Conservation (phyloP, 441 rosid genomes). For the Brassica hybrid region DNA sequence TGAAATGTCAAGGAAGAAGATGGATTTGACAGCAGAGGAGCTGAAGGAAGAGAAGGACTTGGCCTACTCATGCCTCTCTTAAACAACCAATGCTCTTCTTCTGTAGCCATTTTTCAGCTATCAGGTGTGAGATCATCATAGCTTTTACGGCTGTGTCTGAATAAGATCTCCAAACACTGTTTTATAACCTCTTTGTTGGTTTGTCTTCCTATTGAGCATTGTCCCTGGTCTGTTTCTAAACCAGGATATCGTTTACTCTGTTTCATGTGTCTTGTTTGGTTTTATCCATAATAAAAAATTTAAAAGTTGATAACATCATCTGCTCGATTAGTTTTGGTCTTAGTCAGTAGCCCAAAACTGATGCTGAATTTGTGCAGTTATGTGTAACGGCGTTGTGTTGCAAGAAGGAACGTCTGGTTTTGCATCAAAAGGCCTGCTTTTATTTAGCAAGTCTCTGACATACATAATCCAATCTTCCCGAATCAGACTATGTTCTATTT, state of each 20-base stretch:
- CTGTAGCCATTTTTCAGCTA: not conserved
- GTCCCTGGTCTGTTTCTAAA: slow-evolving; percentile 27
- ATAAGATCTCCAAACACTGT: slow-evolving; percentile 40
- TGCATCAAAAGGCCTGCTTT: not conserved
- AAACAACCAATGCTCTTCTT: slow-evolving; percentile 25
- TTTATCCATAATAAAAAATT: not conserved
- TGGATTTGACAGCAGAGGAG: slow-evolving; percentile 83
- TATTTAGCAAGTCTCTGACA: not conserved
- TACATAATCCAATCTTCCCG: too few relatives aligned
- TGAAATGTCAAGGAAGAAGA: slow-evolving; percentile 87
- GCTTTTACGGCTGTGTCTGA: slow-evolving; percentile 36
- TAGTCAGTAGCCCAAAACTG: not conserved
- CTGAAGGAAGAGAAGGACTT: slow-evolving; percentile 85
- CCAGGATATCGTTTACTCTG: slow-evolving; percentile 24
- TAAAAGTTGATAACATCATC: not conserved
- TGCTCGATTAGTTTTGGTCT: not conserved
- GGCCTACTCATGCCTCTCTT: slow-evolving; percentile 91
- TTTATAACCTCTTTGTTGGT: slow-evolving; percentile 9
- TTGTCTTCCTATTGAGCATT: not conserved
- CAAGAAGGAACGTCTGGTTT: not conserved
- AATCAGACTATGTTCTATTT: not conserved
- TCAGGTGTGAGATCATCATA: slow-evolving; percentile 28
- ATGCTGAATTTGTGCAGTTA: not conserved
- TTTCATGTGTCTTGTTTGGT: not conserved
- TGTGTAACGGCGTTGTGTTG: not conserved